Percentiles rank a stretch among this genome's conserved stretches.
Evolutionary conservation across 176 grass and related monocot genomes (phyloP).

Genomic region (Oryza nivara): DNA sequence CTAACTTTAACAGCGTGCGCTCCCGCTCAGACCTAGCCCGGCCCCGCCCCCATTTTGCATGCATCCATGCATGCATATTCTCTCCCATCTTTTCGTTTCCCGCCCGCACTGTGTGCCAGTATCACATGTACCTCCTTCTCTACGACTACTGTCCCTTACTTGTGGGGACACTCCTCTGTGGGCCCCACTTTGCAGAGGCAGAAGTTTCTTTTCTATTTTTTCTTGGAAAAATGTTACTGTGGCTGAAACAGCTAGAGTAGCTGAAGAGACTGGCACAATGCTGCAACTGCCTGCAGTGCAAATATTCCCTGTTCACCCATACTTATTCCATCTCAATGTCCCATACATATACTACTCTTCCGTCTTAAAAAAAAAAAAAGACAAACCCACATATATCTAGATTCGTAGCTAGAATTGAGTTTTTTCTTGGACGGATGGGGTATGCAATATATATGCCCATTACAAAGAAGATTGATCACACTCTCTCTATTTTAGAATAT

Average conservation of each 20-base stretch:
- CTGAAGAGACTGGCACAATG: not conserved
- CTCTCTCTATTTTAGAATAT: too few species aligned
- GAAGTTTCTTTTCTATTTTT: too few species aligned
- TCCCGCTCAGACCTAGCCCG: conserved; percentile 25
- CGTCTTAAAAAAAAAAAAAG: too few species aligned
- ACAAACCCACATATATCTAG: too few species aligned
- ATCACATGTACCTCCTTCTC: not conserved
- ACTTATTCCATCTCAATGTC: conserved; percentile 32
- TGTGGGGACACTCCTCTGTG: conserved; percentile 19
- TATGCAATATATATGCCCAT: conserved; percentile 4
- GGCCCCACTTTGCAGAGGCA: not conserved
- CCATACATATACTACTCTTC: not conserved
- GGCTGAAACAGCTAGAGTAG: not conserved
- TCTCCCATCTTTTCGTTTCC: conserved; percentile 57
- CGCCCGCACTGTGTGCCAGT: not conserved
- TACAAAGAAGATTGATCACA: not conserved
- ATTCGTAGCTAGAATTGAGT: too few species aligned
- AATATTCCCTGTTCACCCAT: conserved; percentile 28
- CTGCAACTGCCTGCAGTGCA: not conserved
- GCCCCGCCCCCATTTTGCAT: conserved; percentile 23
- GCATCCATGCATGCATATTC: too few species aligned
- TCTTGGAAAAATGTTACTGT: not conserved
- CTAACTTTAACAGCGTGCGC: conserved; percentile 92
- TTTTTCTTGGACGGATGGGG: too few species aligned
- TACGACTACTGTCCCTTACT: conserved; percentile 20